These are phyloP conservation scores for Yarrowia sp. DNA, from an alignment of 805 yeast genomes.

Conservation along the genomic window DNA sequence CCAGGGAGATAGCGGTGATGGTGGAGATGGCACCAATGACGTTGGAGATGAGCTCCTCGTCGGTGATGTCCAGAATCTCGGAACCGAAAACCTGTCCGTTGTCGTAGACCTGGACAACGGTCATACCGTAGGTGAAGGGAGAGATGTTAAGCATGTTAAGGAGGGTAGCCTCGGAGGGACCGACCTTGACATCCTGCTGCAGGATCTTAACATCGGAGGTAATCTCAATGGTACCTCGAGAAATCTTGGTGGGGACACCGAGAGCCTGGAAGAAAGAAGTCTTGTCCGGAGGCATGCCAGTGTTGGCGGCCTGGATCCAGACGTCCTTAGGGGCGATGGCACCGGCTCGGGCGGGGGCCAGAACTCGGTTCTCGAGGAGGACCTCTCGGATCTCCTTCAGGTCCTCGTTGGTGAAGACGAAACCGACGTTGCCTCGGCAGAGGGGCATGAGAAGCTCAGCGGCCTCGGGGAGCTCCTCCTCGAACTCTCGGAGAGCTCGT, in stretches of 20 bases:
- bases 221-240: constrained; percentile 99
- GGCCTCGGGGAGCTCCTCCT: constrained; percentile 48
- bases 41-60: constrained; percentile 90
- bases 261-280: constrained; percentile 99
- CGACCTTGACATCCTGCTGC: constrained; percentile 80
- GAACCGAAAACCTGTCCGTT: constrained; percentile 98
- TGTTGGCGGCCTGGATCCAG: constrained; percentile 98
- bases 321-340: constrained; percentile 98
- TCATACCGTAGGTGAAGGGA: constrained; percentile 99
- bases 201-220: constrained; percentile 96
- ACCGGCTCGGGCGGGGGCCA: constrained; percentile 99
- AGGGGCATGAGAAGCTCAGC: constrained; percentile 63
- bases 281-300: constrained; percentile 99
- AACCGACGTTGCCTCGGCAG: constrained; percentile 98
- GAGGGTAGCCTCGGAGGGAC: constrained; percentile 98
- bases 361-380: constrained; percentile 88
- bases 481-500: constrained; percentile 98
- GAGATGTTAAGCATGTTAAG: constrained; percentile 99
- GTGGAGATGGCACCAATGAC: constrained; percentile 87
- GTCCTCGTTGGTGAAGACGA: constrained; percentile 97
- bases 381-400: constrained; percentile 88
- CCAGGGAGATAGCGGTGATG: constrained; percentile 95
- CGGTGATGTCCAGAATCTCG: constrained; percentile 95
- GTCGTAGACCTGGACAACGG: constrained; percentile 96
- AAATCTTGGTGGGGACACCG: constrained; percentile 99